A percentile compares a stretch with the other conserved stretches of the same genome.
phyloP scores from a whole-genome alignment of 2,329 filamentous ascomycete genomes.

The Alternaria gaisen region DNA sequence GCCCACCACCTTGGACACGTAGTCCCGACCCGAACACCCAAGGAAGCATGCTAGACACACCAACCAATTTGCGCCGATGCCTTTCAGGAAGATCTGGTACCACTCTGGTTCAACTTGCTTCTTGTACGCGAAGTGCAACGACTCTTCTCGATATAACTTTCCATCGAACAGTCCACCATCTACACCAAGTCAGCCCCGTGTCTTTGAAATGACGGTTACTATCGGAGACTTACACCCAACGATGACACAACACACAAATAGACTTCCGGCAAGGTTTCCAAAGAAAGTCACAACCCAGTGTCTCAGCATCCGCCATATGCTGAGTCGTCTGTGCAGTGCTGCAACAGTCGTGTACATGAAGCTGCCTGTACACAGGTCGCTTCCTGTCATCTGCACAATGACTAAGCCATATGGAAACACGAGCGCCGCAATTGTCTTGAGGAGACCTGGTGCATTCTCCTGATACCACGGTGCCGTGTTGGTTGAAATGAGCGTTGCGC shows the following conservation, averaged over 20 bases:
- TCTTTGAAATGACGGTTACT: not conserved
- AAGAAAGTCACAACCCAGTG: constrained; percentile 60
- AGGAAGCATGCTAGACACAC: constrained; percentile 35
- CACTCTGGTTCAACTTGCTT: constrained; percentile 30
- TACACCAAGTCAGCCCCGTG: constrained; percentile 18
- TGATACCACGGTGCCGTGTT: constrained; percentile 24
- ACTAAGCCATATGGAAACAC: constrained; percentile 50
- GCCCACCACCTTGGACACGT: constrained; percentile 34
- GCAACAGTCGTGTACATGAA: constrained; percentile 32
- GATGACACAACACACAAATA: constrained; percentile 60
- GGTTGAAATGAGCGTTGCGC: constrained; percentile 19
- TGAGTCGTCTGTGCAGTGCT: constrained; percentile 36
- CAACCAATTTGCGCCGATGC: constrained; percentile 35
- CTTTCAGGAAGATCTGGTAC: constrained; percentile 31
- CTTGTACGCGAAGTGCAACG: constrained; percentile 24
- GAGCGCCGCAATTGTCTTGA: constrained; percentile 40
- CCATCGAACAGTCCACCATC: constrained; percentile 58
- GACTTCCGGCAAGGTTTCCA: constrained; percentile 59
- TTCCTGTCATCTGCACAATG: constrained; percentile 44
- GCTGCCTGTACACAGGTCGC: constrained; percentile 45
- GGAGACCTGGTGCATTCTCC: constrained; percentile 34
- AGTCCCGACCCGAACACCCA: constrained; percentile 31
- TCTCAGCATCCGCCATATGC: constrained; percentile 46
- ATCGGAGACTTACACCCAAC: constrained; percentile 55
- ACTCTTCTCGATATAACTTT: constrained; percentile 25